These are phyloP conservation scores for Cryptosporidium sp. DNA, from an alignment of 169 alveolate genomes.

Conservation along the genomic window DNA sequence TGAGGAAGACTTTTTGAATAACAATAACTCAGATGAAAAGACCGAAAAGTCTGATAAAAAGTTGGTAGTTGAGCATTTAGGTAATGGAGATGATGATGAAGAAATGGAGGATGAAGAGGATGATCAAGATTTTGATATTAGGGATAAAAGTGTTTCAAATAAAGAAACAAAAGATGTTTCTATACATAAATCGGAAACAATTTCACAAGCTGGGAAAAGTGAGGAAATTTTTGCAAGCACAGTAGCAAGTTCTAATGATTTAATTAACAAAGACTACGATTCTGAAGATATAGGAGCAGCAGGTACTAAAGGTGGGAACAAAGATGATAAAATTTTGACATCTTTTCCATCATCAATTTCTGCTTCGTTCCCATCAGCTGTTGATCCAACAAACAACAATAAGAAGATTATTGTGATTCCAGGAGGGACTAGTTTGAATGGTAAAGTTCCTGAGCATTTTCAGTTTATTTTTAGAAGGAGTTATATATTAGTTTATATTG, in stretches of 20 bases:
- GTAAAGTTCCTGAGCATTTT: conserved; percentile 38
- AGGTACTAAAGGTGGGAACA: background rate
- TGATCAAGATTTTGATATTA: background rate
- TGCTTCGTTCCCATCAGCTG: conserved; percentile 16
- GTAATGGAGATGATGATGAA: background rate
- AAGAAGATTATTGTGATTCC: conserved; percentile 19
- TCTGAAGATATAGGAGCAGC: background rate
- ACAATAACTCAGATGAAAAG: background rate
- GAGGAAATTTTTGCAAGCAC: conserved; percentile 45
- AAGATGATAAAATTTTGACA: background rate
- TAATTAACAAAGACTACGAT: conserved; percentile 9
- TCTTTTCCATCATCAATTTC: conserved; percentile 13
- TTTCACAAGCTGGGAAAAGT: conserved; percentile 12
- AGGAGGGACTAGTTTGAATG: conserved; percentile 24
- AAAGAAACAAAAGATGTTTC: background rate
- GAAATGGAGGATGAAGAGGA: conserved; percentile 21
- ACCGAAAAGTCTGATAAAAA: background rate
- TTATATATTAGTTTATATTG: conserved; percentile 14
- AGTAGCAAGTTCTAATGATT: background rate
- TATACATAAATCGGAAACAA: conserved; percentile 5
- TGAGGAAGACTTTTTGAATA: conserved; percentile 44
- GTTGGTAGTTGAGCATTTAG: background rate
- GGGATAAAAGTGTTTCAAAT: conserved; percentile 1
- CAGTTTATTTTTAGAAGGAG: conserved; percentile 46
- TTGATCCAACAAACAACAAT: background rate